Percentiles rank a stretch among this genome's conserved stretches.
phyloP scores from a whole-genome alignment of 202 grass and related monocot genomes.

The Panicum virgatum region DNA sequence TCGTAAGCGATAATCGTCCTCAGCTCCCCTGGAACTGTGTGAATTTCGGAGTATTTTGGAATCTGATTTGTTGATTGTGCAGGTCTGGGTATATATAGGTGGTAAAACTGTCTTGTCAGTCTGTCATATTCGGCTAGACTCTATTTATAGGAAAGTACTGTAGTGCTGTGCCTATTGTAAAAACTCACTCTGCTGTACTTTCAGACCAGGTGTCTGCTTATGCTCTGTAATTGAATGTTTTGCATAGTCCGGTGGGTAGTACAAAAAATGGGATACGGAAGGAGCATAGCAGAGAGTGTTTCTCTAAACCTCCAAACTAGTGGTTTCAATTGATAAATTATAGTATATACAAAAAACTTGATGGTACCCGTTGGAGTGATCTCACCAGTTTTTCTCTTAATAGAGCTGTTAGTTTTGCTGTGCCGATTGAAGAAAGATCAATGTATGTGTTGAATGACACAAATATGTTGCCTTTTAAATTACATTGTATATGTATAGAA shows the following conservation, averaged over 20 bases:
- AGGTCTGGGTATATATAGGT: background rate
- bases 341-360: background rate
- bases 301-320: background rate
- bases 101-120: background rate
- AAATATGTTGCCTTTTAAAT: background rate
- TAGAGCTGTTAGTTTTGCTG: background rate
- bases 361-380: background rate
- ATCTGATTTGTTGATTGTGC: background rate
- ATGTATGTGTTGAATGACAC: background rate
- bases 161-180: background rate
- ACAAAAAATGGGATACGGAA: background rate
- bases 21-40: background rate
- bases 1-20: constrained; percentile 27
- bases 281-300: background rate
- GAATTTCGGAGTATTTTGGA: background rate
- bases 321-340: background rate
- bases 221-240: background rate
- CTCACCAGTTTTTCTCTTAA: background rate
- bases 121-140: background rate
- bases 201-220: background rate
- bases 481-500: background rate
- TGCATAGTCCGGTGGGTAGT: background rate
- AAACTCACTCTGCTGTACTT: background rate
- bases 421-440: background rate
- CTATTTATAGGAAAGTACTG: background rate